Percentiles rank a stretch among this genome's conserved stretches.
phyloP scores from a whole-genome alignment of 257 asterid species.

The Fraxinus cuspidata region DNA sequence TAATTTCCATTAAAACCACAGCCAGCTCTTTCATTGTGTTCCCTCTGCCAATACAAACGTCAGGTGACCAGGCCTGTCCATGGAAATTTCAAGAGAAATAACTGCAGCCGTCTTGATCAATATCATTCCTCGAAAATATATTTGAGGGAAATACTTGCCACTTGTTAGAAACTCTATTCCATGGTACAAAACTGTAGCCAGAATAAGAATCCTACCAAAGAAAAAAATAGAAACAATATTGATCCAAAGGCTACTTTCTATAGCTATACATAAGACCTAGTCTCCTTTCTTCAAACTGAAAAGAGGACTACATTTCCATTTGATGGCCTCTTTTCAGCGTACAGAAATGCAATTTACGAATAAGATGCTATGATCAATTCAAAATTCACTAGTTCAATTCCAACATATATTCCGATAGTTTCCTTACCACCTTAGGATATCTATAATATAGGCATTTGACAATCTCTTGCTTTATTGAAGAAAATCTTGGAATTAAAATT shows the following conservation, averaged over 20 bases:
- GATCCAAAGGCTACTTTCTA: neutral
- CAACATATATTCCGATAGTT: neutral
- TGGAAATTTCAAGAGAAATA: neutral
- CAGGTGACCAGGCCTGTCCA: neutral
- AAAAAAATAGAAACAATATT: neutral
- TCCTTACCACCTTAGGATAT: neutral
- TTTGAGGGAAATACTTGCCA: neutral
- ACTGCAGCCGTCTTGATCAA: neutral
- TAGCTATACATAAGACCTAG: neutral
- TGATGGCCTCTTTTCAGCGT: constrained; percentile 2
- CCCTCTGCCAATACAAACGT: neutral
- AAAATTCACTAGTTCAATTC: neutral
- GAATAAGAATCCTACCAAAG: neutral
- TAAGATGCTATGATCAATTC: neutral
- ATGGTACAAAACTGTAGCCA: neutral
- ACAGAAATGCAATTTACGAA: neutral
- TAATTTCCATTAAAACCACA: neutral
- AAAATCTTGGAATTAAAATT: neutral
- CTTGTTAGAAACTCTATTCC: neutral
- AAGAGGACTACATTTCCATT: neutral
- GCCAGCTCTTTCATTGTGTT: neutral
- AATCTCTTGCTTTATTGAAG: neutral
- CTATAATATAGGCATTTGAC: neutral
- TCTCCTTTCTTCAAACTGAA: neutral
- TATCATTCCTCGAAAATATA: neutral